Evolutionary conservation across 2,329 filamentous ascomycete genomes (phyloP).

Genomic region (Neofusicoccum umdonicola): DNA sequence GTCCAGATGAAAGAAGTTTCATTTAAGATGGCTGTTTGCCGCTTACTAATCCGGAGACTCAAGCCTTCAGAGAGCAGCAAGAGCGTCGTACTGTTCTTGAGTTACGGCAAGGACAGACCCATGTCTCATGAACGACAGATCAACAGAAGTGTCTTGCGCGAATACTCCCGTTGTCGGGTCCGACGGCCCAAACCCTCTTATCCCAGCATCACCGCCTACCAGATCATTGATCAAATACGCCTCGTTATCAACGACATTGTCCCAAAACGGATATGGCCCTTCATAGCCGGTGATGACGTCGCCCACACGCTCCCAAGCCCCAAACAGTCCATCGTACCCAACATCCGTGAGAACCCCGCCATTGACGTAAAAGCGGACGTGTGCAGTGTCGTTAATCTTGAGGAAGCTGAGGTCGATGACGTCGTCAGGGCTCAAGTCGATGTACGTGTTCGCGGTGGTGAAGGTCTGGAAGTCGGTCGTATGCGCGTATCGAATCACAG

Average conservation of each 20-base stretch:
- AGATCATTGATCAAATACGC: conserved; percentile 19
- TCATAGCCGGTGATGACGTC: conserved; percentile 17
- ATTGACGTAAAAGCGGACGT: conserved; percentile 20
- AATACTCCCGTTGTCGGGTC: conserved; percentile 9
- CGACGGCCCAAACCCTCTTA: conserved; percentile 14
- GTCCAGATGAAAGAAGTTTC: no score
- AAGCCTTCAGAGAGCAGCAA: conserved; percentile 9
- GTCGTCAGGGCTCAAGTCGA: conserved; percentile 9
- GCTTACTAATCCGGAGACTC: no score
- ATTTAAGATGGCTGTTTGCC: no score
- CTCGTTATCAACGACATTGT: conserved; percentile 14
- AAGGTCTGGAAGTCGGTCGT: conserved; percentile 21
- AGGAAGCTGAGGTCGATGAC: conserved; percentile 21
- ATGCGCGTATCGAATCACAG: conserved; percentile 19
- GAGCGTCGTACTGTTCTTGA: conserved; percentile 18
- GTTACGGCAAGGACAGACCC: conserved; percentile 18
- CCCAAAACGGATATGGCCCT: conserved; percentile 20
- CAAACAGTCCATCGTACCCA: conserved; percentile 19
- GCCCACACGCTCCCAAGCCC: conserved; percentile 15
- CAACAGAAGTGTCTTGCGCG: conserved; percentile 14
- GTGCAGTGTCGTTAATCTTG: conserved; percentile 19
- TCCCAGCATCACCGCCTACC: conserved; percentile 15
- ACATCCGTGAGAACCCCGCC: conserved; percentile 19
- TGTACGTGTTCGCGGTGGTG: conserved; percentile 13
- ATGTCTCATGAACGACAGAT: conserved; percentile 19